A percentile compares a stretch with the other conserved stretches of the same genome.
Evolutionary conservation across 768 basidiomycete species (phyloP).

Genomic region (Glaciozyma antarctica): DNA sequence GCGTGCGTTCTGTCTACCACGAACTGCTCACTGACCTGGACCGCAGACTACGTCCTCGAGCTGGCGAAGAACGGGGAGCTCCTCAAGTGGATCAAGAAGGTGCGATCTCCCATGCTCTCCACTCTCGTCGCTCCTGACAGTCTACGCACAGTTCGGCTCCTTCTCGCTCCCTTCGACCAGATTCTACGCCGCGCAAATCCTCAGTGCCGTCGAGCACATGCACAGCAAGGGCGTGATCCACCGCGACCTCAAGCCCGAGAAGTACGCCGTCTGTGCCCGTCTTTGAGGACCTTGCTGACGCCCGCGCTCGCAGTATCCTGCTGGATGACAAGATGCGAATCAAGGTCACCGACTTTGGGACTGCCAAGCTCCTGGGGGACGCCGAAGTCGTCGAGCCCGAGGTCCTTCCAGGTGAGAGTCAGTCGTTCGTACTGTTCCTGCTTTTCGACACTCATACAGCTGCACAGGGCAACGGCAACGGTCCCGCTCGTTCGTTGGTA

Average conservation of each 20-base stretch:
- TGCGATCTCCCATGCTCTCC: slow-evolving; percentile 12
- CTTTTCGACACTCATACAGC: no score
- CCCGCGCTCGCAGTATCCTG: slow-evolving; percentile 78
- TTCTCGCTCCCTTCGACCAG: slow-evolving; percentile 64
- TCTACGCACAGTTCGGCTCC: slow-evolving; percentile 55
- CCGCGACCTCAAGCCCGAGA: slow-evolving; percentile 50
- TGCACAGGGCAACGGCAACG: slow-evolving; percentile 1
- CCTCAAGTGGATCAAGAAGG: slow-evolving; percentile 40
- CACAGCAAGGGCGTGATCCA: slow-evolving; percentile 84
- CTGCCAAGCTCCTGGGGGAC: slow-evolving; percentile 45
- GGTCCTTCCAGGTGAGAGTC: background rate
- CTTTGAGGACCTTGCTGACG: background rate
- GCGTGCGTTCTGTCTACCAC: slow-evolving; percentile 39
- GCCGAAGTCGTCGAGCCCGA: slow-evolving; percentile 6
- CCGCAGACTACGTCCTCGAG: slow-evolving; percentile 44
- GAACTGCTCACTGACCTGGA: background rate
- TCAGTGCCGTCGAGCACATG: slow-evolving; percentile 83
- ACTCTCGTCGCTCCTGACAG: no score
- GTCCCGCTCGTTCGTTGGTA: slow-evolving; percentile 64
- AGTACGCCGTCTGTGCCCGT: slow-evolving; percentile 32
- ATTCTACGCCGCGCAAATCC: slow-evolving; percentile 80
- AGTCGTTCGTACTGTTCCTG: no score
- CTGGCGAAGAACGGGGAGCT: slow-evolving; percentile 44
- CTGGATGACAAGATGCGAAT: slow-evolving; percentile 77
- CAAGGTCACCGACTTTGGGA: slow-evolving; percentile 96